phyloP scores from a whole-genome alignment of 2,329 filamentous ascomycete genomes.

The Conoideocrella luteorostrata region DNA sequence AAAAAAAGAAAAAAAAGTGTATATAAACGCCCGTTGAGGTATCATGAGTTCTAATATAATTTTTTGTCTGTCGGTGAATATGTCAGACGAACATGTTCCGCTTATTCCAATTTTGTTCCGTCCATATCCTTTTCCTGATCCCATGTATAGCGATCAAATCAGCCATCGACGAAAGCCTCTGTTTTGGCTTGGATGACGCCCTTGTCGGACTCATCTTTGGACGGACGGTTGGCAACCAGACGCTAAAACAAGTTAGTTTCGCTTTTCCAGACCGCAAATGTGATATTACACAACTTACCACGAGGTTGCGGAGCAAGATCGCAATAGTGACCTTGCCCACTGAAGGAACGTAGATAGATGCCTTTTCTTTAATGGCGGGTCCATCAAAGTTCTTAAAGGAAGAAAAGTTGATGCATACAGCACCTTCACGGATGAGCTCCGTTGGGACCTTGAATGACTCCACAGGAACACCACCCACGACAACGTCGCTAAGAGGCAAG shows the following conservation, averaged over 20 bases:
- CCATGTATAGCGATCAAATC: neutral
- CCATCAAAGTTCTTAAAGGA: conserved; percentile 88
- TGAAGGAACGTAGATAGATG: conserved; percentile 92
- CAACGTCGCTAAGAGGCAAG: conserved; percentile 82
- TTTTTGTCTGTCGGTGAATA: neutral
- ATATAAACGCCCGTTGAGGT: conserved; percentile 2
- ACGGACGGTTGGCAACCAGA: conserved; percentile 43
- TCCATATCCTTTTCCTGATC: neutral
- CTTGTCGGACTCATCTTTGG: conserved; percentile 30
- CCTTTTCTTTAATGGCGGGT: conserved; percentile 85
- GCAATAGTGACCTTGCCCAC: conserved; percentile 98
- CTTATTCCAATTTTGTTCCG: neutral
- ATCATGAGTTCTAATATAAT: conserved; percentile 1
- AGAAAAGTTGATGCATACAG: conserved; percentile 98
- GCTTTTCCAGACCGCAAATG: neutral
- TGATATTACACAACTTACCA: conserved; percentile 51
- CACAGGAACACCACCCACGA: conserved; percentile 86
- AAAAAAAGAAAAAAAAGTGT: no score
- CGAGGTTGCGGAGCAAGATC: conserved; percentile 78
- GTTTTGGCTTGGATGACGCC: conserved; percentile 31
- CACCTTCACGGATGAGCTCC: conserved; percentile 76
- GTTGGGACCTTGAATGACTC: conserved; percentile 87
- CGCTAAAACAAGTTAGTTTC: conserved; percentile 33
- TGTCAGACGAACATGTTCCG: neutral
- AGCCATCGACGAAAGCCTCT: conserved; percentile 36